Evolutionary conservation across 225 moss, liverwort and hornwort species (phyloP).

Genomic region (Bryum argenteum): DNA sequence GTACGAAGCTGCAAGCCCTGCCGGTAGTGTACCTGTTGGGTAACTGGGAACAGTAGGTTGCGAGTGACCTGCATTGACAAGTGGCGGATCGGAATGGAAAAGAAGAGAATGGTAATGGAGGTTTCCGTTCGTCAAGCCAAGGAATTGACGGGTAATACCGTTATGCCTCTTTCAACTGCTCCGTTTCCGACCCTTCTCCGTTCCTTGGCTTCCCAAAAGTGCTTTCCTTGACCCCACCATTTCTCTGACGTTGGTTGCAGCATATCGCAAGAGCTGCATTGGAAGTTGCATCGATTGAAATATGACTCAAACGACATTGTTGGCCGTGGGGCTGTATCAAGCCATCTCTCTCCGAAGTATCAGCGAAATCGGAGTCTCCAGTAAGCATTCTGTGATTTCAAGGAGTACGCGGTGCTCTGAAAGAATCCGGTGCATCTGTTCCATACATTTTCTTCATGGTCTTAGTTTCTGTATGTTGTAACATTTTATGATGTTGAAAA

Average conservation of each 20-base stretch:
- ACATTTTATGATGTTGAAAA: not conserved
- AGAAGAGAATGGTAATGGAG: slow-evolving; percentile 17
- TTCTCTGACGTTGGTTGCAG: slow-evolving; percentile 35
- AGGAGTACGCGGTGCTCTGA: slow-evolving; percentile 11
- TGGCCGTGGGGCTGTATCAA: slow-evolving; percentile 7
- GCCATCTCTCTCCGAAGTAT: not conserved
- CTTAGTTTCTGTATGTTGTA: not conserved
- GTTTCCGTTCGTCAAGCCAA: slow-evolving; percentile 29
- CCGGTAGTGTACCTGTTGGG: slow-evolving; percentile 27
- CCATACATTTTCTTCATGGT: not conserved
- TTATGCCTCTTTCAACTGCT: slow-evolving; percentile 53
- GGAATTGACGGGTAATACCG: slow-evolving; percentile 54
- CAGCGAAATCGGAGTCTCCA: slow-evolving; percentile 9
- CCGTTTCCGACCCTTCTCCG: slow-evolving; percentile 22
- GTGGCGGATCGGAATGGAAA: slow-evolving; percentile 7
- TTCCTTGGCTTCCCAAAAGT: slow-evolving; percentile 31
- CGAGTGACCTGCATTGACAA: slow-evolving; percentile 20
- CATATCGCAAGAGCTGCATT: slow-evolving; percentile 26
- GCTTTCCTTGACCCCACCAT: slow-evolving; percentile 18
- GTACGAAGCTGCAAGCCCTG: slow-evolving; percentile 17
- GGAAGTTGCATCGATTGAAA: not conserved
- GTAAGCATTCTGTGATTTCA: slow-evolving; percentile 19
- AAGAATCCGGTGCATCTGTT: not conserved
- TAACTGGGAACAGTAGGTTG: slow-evolving; percentile 27
- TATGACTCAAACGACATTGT: slow-evolving; percentile 22